A percentile compares a stretch with the other conserved stretches of the same genome.
Evolutionary conservation across 148 eudicot genomes (phyloP).

Genomic region (Rhododendron griersonianum): DNA sequence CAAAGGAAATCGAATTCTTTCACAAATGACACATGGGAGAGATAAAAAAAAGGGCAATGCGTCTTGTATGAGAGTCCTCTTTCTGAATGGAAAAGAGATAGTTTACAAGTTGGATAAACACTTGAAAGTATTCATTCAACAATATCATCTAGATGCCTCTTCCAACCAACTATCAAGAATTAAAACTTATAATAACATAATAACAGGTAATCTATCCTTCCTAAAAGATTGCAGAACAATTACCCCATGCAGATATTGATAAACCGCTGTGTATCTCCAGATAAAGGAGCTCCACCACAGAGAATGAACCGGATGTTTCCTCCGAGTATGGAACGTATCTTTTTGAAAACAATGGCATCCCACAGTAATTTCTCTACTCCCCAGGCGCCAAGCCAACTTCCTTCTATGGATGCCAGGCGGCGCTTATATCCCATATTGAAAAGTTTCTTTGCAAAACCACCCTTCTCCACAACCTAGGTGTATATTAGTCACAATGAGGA

Average conservation of each 20-base stretch:
- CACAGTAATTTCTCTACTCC: conserved; percentile 69
- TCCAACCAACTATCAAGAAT: neutral
- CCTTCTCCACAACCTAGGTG: conserved; percentile 75
- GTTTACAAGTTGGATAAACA: neutral
- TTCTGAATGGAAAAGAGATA: too few relatives aligned
- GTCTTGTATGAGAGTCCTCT: too few relatives aligned
- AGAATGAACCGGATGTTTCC: conserved; percentile 90
- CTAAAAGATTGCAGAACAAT: conserved; percentile 10
- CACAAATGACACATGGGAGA: too few relatives aligned
- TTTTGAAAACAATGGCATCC: conserved; percentile 70
- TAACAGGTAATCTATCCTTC: neutral
- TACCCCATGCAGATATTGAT: conserved; percentile 97
- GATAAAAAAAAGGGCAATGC: too few relatives aligned
- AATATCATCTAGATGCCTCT: neutral
- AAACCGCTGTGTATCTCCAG: conserved; percentile 90
- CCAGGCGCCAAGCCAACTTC: conserved; percentile 95
- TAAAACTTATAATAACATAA: neutral
- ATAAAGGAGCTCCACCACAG: conserved; percentile 97
- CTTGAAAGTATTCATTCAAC: neutral
- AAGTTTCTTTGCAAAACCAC: conserved; percentile 60
- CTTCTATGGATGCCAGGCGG: conserved; percentile 74
- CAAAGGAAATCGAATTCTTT: too few relatives aligned
- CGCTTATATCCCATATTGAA: conserved; percentile 71
- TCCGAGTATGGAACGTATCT: conserved; percentile 76
- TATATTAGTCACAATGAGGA: conserved; percentile 1